phyloP scores from a whole-genome alignment of 345 rosid genomes.

The Citrus sp. region DNA sequence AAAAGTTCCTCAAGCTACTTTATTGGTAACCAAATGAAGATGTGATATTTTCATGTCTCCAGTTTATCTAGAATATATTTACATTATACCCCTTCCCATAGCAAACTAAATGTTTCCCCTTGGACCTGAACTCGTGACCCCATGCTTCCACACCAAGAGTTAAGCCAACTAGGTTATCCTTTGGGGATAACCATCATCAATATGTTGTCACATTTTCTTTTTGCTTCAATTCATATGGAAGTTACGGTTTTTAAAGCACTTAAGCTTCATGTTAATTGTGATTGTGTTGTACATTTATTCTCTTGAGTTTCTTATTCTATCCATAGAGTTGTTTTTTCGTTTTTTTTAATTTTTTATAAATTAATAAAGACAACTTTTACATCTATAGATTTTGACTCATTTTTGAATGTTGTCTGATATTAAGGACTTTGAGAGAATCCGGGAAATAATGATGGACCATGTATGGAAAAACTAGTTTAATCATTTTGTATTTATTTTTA shows the following conservation, averaged over 20 bases:
- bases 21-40: neutral
- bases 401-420: neutral
- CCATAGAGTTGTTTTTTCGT: neutral
- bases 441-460: constrained; percentile 5
- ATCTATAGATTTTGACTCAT: neutral
- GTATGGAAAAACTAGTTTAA: constrained; percentile 5
- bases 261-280: constrained; percentile 3
- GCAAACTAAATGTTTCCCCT: no score
- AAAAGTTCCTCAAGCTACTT: neutral
- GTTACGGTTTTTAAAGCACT: neutral
- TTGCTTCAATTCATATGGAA: neutral
- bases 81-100: no score
- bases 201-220: neutral
- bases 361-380: neutral
- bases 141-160: no score
- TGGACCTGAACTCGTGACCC: no score
- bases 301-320: neutral
- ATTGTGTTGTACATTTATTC: neutral
- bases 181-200: neutral
- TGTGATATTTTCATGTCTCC: neutral
- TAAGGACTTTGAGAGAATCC: neutral
- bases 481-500: neutral
- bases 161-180: no score
- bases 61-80: neutral
- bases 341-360: neutral